These are phyloP conservation scores for Gamsiella multidivaricata DNA, from an alignment of 192 early-diverging fungal species.

Conservation along the genomic window DNA sequence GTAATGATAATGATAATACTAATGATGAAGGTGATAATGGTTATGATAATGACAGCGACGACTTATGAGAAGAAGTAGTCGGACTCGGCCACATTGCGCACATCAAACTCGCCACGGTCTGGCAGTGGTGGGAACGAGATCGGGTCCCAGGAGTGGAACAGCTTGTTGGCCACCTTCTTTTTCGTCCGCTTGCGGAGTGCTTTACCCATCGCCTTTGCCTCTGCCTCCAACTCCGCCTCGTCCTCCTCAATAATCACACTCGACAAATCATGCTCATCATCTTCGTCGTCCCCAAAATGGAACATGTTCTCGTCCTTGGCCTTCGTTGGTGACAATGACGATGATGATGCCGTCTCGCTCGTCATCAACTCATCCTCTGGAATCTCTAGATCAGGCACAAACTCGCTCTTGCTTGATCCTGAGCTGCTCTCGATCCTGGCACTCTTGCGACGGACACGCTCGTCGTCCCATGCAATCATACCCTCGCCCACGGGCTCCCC, in stretches of 20 bases:
- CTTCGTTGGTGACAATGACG: conserved; percentile 5
- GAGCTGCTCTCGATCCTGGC: conserved; percentile 1
- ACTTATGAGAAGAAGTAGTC: conserved; percentile 94
- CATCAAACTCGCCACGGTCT: conserved; percentile 84
- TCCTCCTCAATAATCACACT: conserved; percentile 60
- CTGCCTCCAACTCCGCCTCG: conserved; percentile 54
- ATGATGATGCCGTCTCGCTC: conserved; percentile 4
- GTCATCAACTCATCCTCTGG: conserved; percentile 34
- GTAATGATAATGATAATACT: not conserved
- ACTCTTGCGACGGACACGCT: conserved; percentile 40
- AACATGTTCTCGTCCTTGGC: conserved; percentile 27
- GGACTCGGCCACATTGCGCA: conserved; percentile 80
- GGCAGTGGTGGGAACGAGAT: conserved; percentile 85
- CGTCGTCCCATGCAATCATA: conserved; percentile 51
- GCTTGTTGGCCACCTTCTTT: conserved; percentile 35
- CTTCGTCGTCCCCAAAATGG: conserved; percentile 39
- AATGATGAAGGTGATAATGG: too few relatives aligned
- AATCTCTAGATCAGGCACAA: conserved; percentile 17
- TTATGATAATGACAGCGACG: too few relatives aligned
- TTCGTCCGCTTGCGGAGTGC: conserved; percentile 35
- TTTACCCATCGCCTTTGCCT: conserved; percentile 48
- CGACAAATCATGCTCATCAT: conserved; percentile 50
- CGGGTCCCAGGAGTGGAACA: conserved; percentile 58
- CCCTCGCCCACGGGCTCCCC: conserved; percentile 42
- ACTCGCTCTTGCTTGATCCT: conserved; percentile 17